phyloP scores from a whole-genome alignment of 2,329 filamentous ascomycete genomes.

The Cladosporium velox region DNA sequence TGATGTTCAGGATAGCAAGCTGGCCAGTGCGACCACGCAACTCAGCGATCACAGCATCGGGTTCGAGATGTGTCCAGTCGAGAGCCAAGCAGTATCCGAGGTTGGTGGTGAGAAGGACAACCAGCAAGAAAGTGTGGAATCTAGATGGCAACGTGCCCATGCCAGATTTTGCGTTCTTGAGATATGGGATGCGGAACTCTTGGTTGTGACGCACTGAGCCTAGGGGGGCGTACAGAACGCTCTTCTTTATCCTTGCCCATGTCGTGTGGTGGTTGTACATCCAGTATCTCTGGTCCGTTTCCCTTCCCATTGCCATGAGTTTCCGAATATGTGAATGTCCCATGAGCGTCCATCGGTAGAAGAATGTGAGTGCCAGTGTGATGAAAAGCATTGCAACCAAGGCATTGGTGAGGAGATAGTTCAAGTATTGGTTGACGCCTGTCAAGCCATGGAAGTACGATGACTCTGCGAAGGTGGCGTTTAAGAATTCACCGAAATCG shows the following conservation, averaged over 20 bases:
- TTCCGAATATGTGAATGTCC: constrained; percentile 48
- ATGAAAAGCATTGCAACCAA: constrained; percentile 42
- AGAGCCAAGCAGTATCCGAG: constrained; percentile 74
- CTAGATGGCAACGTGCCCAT: constrained; percentile 79
- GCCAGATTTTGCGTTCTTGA: constrained; percentile 66
- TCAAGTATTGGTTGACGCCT: constrained; percentile 51
- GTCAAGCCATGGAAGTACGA: constrained; percentile 44
- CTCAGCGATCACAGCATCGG: constrained; percentile 68
- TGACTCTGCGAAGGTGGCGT: constrained; percentile 2
- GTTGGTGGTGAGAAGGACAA: constrained; percentile 70
- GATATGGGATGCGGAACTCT: constrained; percentile 64
- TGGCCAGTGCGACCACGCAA: constrained; percentile 83
- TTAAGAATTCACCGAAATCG: constrained; percentile 21
- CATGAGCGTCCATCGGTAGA: constrained; percentile 46
- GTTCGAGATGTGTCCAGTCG: constrained; percentile 54
- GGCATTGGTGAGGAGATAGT: constrained; percentile 50
- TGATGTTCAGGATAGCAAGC: constrained; percentile 84
- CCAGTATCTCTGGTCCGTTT: constrained; percentile 49
- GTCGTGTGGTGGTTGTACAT: constrained; percentile 46
- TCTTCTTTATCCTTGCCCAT: constrained; percentile 63
- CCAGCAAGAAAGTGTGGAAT: constrained; percentile 70
- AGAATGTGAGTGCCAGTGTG: constrained; percentile 41
- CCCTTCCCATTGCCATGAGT: constrained; percentile 46
- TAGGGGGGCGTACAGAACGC: constrained; percentile 70
- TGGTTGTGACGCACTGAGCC: constrained; percentile 75